Percentiles rank a stretch among this genome's conserved stretches.
Conservation (phyloP, 1,139 yeast genomes). For the Suhomyces yuchorum region DNA sequence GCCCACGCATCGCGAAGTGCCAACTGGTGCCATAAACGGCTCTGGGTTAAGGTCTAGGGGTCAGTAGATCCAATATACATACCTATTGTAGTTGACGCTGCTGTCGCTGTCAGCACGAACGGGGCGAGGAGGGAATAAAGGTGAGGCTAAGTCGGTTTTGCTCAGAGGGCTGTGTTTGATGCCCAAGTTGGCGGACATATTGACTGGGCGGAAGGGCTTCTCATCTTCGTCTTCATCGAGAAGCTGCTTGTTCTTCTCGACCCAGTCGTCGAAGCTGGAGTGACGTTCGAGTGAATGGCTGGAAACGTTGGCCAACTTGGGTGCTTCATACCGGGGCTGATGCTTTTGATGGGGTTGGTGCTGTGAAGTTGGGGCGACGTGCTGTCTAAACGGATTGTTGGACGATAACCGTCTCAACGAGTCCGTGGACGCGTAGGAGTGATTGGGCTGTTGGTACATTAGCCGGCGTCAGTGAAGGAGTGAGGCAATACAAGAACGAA, state of each 20-base stretch:
- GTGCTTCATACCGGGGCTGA: conserved; percentile 11
- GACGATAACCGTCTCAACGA: conserved; percentile 54
- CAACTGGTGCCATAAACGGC: background rate
- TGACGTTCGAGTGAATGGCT: conserved; percentile 16
- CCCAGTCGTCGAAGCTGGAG: conserved; percentile 53
- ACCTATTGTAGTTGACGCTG: conserved; percentile 41
- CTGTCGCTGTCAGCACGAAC: conserved; percentile 43
- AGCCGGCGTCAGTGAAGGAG: background rate
- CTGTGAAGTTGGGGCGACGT: background rate
- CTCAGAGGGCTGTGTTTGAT: conserved; percentile 9
- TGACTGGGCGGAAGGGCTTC: conserved; percentile 20
- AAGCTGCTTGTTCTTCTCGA: conserved; percentile 47
- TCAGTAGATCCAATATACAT: conserved; percentile 22
- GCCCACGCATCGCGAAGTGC: background rate
- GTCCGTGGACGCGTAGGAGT: conserved; percentile 37
- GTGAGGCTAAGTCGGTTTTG: conserved; percentile 18
- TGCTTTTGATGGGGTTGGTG: background rate
- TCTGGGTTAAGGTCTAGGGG: background rate
- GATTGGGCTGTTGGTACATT: conserved; percentile 48
- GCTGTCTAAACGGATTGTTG: conserved; percentile 59
- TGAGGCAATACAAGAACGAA: background rate
- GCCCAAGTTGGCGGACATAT: conserved; percentile 8
- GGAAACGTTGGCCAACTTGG: conserved; percentile 15
- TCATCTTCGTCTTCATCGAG: conserved; percentile 47
- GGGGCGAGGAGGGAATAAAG: conserved; percentile 33